These are phyloP conservation scores for Actinomucor elegans DNA, from an alignment of 371 early-diverging fungal genomes.

Conservation along the genomic window DNA sequence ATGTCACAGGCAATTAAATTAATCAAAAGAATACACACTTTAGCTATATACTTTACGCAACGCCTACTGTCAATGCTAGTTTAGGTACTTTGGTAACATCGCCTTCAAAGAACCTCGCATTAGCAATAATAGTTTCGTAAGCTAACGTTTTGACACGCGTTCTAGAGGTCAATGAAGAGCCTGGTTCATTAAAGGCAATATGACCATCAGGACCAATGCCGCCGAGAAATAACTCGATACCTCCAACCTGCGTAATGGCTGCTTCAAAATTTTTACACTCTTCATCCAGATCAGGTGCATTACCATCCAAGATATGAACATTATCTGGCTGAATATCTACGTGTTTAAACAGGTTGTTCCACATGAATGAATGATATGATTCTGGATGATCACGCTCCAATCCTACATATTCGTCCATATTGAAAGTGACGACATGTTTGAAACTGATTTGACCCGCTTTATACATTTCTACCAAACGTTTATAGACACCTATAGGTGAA, in stretches of 20 bases:
- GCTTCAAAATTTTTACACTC: slow-evolving; percentile 80
- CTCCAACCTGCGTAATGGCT: slow-evolving; percentile 73
- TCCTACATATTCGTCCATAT: slow-evolving; percentile 66
- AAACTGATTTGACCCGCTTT: slow-evolving; percentile 58
- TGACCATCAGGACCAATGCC: slow-evolving; percentile 86
- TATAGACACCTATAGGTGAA: slow-evolving; percentile 75
- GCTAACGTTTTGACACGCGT: slow-evolving; percentile 87
- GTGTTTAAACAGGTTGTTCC: slow-evolving; percentile 80
- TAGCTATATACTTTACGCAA: slow-evolving; percentile 71
- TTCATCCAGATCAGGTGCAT: slow-evolving; percentile 73
- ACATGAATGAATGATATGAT: slow-evolving; percentile 88
- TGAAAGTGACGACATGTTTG: slow-evolving; percentile 62
- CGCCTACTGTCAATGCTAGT: slow-evolving; percentile 85
- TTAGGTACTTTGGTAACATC: slow-evolving; percentile 87
- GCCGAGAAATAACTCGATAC: slow-evolving; percentile 31
- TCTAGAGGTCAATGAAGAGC: slow-evolving; percentile 77
- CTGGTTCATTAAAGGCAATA: slow-evolving; percentile 91
- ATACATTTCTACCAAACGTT: slow-evolving; percentile 46
- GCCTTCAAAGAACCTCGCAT: slow-evolving; percentile 84
- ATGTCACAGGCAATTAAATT: not conserved
- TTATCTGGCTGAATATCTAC: slow-evolving; percentile 77
- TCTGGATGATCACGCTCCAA: slow-evolving; percentile 76
- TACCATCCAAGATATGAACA: slow-evolving; percentile 81
- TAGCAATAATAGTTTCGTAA: slow-evolving; percentile 86
- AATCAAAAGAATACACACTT: not conserved